A percentile compares a stretch with the other conserved stretches of the same genome.
phyloP scores from a whole-genome alignment of 148 eudicot species.

The Nyssa sinensis region DNA sequence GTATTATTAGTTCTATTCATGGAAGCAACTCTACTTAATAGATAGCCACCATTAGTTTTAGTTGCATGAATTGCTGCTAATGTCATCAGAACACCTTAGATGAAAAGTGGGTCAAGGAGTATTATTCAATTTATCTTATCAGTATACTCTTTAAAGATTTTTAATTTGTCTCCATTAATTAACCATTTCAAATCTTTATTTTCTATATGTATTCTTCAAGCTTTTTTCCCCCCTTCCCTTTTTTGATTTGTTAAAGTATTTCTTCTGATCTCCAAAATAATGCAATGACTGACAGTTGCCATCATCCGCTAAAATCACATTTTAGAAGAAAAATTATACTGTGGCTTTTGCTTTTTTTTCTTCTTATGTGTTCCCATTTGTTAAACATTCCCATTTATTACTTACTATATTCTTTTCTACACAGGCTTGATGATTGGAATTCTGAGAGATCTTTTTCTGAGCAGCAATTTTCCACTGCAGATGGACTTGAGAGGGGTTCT shows the following conservation, averaged over 20 bases:
- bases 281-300: background rate
- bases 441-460: slow-evolving; percentile 13
- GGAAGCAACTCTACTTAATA: background rate
- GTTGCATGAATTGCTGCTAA: too few relatives aligned
- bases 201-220: too few relatives aligned
- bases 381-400: background rate
- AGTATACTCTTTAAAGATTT: too few relatives aligned
- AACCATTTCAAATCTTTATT: too few relatives aligned
- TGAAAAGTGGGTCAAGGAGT: too few relatives aligned
- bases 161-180: too few relatives aligned
- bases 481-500: slow-evolving; percentile 28
- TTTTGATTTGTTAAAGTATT: background rate
- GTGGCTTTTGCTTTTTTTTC: background rate
- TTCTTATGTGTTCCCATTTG: background rate
- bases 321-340: background rate
- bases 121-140: too few relatives aligned
- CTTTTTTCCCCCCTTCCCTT: too few relatives aligned
- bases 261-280: slow-evolving; percentile 4
- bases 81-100: background rate
- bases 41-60: background rate
- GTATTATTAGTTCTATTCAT: background rate
- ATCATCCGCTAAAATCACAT: background rate
- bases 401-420: background rate
- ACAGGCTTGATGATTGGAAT: slow-evolving; percentile 29
- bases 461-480: slow-evolving; percentile 9